phyloP scores from a whole-genome alignment of 495 filamentous ascomycete species.

The Aeminium ludgeri region DNA sequence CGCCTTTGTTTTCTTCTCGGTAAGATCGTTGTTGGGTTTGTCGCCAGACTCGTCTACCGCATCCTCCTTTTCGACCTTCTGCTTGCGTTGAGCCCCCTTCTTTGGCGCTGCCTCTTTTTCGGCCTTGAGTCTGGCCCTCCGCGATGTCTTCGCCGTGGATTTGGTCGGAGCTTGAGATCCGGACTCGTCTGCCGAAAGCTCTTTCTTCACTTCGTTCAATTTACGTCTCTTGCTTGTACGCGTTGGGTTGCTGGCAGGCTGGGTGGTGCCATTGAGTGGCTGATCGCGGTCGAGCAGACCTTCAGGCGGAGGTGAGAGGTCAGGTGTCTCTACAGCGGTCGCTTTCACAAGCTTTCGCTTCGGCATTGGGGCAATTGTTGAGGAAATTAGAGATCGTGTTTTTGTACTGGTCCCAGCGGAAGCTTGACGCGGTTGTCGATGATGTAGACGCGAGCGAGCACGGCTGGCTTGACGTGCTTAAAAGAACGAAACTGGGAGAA shows the following conservation, averaged over 20 bases:
- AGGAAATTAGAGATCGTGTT: no score
- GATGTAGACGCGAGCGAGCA: no score
- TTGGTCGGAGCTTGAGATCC: background rate
- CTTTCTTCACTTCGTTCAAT: background rate
- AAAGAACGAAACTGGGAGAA: no score
- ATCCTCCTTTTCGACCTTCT: constrained; percentile 5
- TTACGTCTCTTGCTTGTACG: background rate
- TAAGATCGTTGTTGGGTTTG: background rate
- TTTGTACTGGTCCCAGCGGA: no score
- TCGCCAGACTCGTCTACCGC: background rate
- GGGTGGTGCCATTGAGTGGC: background rate
- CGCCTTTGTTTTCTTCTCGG: constrained; percentile 19
- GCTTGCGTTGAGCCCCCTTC: constrained; percentile 2
- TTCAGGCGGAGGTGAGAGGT: constrained; percentile 8
- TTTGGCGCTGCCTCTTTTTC: background rate
- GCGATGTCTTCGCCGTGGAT: constrained; percentile 3
- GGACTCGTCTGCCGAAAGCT: background rate
- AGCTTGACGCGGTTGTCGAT: no score
- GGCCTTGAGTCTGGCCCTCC: background rate
- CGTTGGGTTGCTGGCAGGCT: background rate
- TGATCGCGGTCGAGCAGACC: constrained; percentile 5
- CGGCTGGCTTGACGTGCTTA: no score
- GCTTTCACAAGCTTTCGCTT: constrained; percentile 1
- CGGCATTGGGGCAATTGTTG: constrained; percentile 4
- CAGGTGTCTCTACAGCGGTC: background rate